Base-by-base conservation (phyloP, 2,329 filamentous ascomycete species). In the Epichloe uncinata region DNA sequence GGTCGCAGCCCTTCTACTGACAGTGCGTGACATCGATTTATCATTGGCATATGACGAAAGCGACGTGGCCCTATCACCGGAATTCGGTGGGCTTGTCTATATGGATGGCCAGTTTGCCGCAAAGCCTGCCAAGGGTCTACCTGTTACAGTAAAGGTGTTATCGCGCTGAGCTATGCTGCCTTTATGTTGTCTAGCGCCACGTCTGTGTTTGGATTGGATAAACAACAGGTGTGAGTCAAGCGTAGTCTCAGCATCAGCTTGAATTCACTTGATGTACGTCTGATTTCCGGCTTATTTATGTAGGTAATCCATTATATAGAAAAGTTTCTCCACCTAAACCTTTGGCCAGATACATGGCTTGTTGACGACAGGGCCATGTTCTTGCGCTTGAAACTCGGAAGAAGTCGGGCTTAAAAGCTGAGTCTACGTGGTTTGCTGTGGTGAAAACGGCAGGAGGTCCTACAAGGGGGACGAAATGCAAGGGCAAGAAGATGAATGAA, bases 41-140 rank as follows among this genome's bases (percentile, higher is more conserved):
- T 43, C 41, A 6, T 8, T 49, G 41, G 41, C 47, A 20, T 49
- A 44, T 16, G 47, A 49, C 47, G 47, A 20, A 5, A 33, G n/a
- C 12, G 34, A 49, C 26, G 33, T 44, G 15, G 41, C 20, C 15
- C 47, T 49, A 12, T 44, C 40, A 8, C 33, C 40, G 15, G 33
- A 49, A n/a, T 38, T 44, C 4, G 47, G 47, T 11, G 41, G 47
- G 9, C 12, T 44, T 30, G 47, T 38, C 18, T 48, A 43, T 8
- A 43, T 48, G 40, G 47, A 48, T 37, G 47, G 47, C 11, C 20
- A n/a, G 13, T 48, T 48, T 42, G 26, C 47, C 26, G 47, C 47
- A 20, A 48, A 48, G 20, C 47, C 47, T 13, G 47, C 47, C 20
- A 37, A 44, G n/a, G 47, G 47, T 8, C 16, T 49, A 15, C 47